Evolutionary conservation across 2,329 filamentous ascomycete species (phyloP), one percentile per base, ranked within the genome.

Genomic region (Cyphellophora attinorum): DNA sequence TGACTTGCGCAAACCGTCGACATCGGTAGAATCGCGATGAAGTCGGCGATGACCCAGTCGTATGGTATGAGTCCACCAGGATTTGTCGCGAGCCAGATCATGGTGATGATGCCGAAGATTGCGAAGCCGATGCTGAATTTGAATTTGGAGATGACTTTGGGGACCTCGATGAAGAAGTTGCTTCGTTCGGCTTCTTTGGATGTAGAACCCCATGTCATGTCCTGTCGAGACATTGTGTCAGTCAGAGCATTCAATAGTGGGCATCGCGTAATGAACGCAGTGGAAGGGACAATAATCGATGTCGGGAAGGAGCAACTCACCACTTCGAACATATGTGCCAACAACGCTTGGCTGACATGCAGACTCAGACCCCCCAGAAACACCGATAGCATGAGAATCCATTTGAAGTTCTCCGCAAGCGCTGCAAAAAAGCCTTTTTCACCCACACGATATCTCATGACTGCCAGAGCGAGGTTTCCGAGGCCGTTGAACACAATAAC

Each of bases 181-280:
- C 80, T 79, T 51, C 80, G 77, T 51, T 85, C 47, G n/a, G 38
- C 41, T 28, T 93, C 85, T 61, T 93, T 93, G 23, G 78, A 73
- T 0, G 85, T 93, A 2, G 83, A 76, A 31, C 83, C 83, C 84
- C 85, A 91, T 3, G 74, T 76, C 79, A 91, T 89, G 60, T 91
- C 71, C 53, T 89, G 76, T 61, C n/a, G n/a, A n/a, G n/a, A n/a
- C n/a, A n/a, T n/a, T n/a, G n/a, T n/a, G n/a, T n/a, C n/a, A n/a
- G n/a, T n/a, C n/a, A n/a, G n/a, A n/a, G n/a, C n/a, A n/a, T n/a
- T n/a, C n/a, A n/a, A n/a, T n/a, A n/a, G n/a, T n/a, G n/a, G n/a
- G n/a, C n/a, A n/a, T n/a, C n/a, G n/a, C n/a, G n/a, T n/a, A n/a
- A n/a, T n/a, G n/a, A n/a, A n/a, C n/a, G n/a, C n/a, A n/a, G n/a